Base-by-base conservation (phyloP, 768 basidiomycete genomes). In the Mrakia frigida region DNA sequence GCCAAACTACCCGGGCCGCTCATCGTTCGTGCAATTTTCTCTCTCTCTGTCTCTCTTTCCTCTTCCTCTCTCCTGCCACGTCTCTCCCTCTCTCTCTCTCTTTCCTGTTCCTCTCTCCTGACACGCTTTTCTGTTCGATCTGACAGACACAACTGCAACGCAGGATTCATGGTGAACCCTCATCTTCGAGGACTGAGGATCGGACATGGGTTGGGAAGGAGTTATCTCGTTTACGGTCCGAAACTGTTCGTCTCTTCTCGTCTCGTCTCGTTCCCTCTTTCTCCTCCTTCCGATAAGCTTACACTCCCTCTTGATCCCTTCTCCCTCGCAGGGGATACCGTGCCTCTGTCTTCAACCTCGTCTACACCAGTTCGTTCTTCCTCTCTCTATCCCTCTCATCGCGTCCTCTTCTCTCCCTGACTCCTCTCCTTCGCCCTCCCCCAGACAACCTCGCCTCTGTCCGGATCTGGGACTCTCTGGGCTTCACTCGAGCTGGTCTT, bases 151-250 rank as follows among this genome's bases (percentile, higher is more conserved):
- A 91, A 91, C 77, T 93, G 92, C 84, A 97, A 96, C 80, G 93
- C 88, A 6, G 94, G 94, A 3, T 97, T 97, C 83, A 85, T 96
- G 50, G 89, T 94, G 10, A 88, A 90, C 31, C 86, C 87, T 7
- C 80, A 80, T 0, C 88, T 89, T 43, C 87, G 92, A 35, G 88
- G 88, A 3, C 84, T 85, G 50, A 89, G 90, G 41, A 88, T 90
- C 80, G 94, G 94, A 25, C 84, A 84, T 59, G 85, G 88, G 10
- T 87, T 98, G 52, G 93, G 91, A 4, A 87, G 86, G 77, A 92
- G 92, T 3, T 97, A 88, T 83, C 84, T 95, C 28, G 84, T 91
- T 82, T 93, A 92, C 80, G 95, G 88, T 1, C 95, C 93, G 0
- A 85, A 84, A 52, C 84, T 94, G 33, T 93, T 92, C 46, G 91